Percentiles rank a stretch among this genome's conserved stretches.
Evolutionary conservation across 1,284 basidiomycete species (phyloP).

Genomic region (Omphalotus olearius): DNA sequence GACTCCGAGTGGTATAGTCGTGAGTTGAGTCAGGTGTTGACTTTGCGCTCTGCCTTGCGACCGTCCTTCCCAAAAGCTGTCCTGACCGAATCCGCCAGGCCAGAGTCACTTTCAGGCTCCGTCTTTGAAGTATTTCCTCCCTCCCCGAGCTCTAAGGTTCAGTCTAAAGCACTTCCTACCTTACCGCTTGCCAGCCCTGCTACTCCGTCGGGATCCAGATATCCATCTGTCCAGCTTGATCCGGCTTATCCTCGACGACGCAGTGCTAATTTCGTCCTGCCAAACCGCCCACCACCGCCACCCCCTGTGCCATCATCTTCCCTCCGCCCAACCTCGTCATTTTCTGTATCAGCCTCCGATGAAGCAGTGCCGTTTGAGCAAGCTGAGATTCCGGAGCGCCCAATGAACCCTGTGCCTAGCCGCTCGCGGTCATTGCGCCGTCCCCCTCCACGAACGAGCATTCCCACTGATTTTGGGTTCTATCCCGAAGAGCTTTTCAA

Average conservation of each 20-base stretch:
- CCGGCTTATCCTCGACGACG: slow-evolving; percentile 21
- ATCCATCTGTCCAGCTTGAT: slow-evolving; percentile 23
- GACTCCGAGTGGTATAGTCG: slow-evolving; percentile 39
- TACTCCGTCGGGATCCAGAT: slow-evolving; percentile 11
- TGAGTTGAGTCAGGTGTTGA: slow-evolving; percentile 34
- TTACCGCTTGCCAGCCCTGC: slow-evolving; percentile 15
- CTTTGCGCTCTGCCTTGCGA: slow-evolving; percentile 25
- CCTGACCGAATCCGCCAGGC: slow-evolving; percentile 21
- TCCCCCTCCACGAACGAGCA: slow-evolving; percentile 34
- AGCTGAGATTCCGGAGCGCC: slow-evolving; percentile 12
- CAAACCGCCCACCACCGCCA: slow-evolving; percentile 28
- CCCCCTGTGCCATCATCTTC: slow-evolving; percentile 22
- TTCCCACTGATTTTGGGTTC: slow-evolving; percentile 31
- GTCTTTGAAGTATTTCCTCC: slow-evolving; percentile 9
- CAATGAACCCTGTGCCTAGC: slow-evolving; percentile 1
- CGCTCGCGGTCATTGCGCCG: slow-evolving; percentile 15
- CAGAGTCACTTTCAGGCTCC: slow-evolving; percentile 29
- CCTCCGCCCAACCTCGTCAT: neutral
- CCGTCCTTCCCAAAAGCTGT: slow-evolving; percentile 19
- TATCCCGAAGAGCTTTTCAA: slow-evolving; percentile 20
- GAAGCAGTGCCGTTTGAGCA: neutral
- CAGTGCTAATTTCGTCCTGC: slow-evolving; percentile 21
- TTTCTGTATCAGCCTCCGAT: neutral
- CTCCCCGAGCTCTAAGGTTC: neutral
- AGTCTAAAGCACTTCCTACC: slow-evolving; percentile 2